Base-by-base conservation (phyloP, 768 basidiomycete genomes). In the Termitomyces sp. region DNA sequence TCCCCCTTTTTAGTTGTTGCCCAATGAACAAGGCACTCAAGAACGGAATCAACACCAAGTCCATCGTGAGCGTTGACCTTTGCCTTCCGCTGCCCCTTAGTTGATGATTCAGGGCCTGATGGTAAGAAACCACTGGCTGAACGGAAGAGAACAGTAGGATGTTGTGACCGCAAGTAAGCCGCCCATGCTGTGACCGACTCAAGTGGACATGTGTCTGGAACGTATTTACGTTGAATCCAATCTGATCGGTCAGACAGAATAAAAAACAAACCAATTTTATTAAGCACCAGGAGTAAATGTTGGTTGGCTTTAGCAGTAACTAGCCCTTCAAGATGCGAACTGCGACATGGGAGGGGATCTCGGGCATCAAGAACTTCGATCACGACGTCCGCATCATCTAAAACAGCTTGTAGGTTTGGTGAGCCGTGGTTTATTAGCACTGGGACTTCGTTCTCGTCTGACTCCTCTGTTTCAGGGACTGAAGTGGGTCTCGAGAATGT, bases 311-410 rank as follows among this genome's bases (percentile, higher is more conserved):
- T 72, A 20, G 69, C 74, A 38, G 71, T 71, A 20, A 75, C 72
- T 50, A 87, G 70, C 23, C 79, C 72, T 68, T 95, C 91, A 52
- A 93, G 58, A 59, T 80, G 78, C 35, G 70, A 69, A 66, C 88
- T 91, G 53, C 93, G 79, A 68, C 82, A 86, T 20, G 89, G 77
- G 12, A 82, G 69, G 12, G 95, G 93, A 69, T 96, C 95, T 50
- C 93, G 80, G 2, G 88, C 89, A 69, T 96, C 95, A 47, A 96
- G 78, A 14, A 96, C 83, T 70, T 94, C 79, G 26, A 95, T 60
- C 2, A 95, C 71, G 6, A 92, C 87, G 70, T 97, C 91, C 36
- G 92, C 87, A 57, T 79, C 79, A 63, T 91, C 84, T 59, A 96
- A 68, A 5, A 89, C 92, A 18, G 87, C 72, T 55, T 82, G 72